Conservation (phyloP, 2,329 filamentous ascomycete species). For the Diaporthe sp. region DNA sequence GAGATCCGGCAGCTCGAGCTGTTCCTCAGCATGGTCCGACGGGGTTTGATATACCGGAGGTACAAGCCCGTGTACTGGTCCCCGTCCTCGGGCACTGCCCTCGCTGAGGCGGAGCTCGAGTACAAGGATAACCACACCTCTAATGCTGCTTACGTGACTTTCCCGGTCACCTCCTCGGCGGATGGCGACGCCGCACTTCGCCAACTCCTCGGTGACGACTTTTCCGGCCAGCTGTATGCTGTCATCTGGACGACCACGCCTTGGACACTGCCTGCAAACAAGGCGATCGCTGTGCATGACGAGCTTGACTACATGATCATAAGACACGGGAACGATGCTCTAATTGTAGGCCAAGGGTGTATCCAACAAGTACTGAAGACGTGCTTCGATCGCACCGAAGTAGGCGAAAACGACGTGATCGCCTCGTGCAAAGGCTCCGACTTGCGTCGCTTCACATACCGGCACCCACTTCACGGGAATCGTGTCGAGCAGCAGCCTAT, state of each 20-base stretch:
- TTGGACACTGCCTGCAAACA: slow-evolving; percentile 96
- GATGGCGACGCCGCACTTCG: slow-evolving; percentile 55
- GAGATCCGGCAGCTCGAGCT: slow-evolving; percentile 82
- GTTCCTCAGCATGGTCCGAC: slow-evolving; percentile 81
- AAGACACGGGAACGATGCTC: slow-evolving; percentile 66
- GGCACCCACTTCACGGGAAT: slow-evolving; percentile 75
- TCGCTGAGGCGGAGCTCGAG: slow-evolving; percentile 88
- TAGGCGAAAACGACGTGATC: slow-evolving; percentile 51
- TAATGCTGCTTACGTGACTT: slow-evolving; percentile 82
- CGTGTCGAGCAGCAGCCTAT: slow-evolving; percentile 74
- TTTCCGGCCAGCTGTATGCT: slow-evolving; percentile 73
- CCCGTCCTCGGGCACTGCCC: slow-evolving; percentile 80
- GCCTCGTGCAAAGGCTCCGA: slow-evolving; percentile 65
- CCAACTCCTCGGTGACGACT: slow-evolving; percentile 49
- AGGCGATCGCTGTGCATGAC: slow-evolving; percentile 84
- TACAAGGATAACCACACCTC: slow-evolving; percentile 83
- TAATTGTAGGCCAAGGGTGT: slow-evolving; percentile 80
- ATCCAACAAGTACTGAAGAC: slow-evolving; percentile 69
- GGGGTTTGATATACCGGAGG: slow-evolving; percentile 81
- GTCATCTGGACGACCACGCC: slow-evolving; percentile 99
- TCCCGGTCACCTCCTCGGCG: slow-evolving; percentile 72
- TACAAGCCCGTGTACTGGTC: slow-evolving; percentile 92
- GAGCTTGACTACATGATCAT: slow-evolving; percentile 82
- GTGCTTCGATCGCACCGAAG: slow-evolving; percentile 62
- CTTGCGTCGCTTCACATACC: slow-evolving; percentile 76